Percentiles rank a stretch among this genome's conserved stretches.
Conservation (phyloP, 495 filamentous ascomycete species). For the Staphylotrichum tortipilum region DNA sequence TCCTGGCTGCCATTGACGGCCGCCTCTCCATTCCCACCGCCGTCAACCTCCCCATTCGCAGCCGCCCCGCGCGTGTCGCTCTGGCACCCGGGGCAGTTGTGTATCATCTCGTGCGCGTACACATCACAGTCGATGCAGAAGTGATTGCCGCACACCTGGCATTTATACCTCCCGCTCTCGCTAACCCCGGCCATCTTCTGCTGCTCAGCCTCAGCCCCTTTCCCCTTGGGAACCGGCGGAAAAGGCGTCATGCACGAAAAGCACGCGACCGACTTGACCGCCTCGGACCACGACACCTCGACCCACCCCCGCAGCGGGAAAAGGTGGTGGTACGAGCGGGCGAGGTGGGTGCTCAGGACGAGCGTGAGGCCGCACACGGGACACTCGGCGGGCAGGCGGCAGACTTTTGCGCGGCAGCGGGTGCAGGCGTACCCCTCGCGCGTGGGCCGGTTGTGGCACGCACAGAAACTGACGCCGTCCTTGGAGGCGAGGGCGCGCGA, state of each 20-base stretch:
- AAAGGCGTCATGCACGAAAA: conserved; percentile 46
- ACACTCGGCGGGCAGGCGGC: conserved; percentile 83
- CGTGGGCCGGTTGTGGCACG: conserved; percentile 78
- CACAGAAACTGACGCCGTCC: conserved; percentile 64
- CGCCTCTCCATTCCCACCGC: background rate
- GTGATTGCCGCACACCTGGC: conserved; percentile 71
- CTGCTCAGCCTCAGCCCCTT: background rate
- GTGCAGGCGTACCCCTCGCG: conserved; percentile 89
- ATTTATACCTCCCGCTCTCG: conserved; percentile 81
- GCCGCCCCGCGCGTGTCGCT: conserved; percentile 39
- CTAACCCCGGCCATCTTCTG: conserved; percentile 52
- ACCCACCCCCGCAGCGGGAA: conserved; percentile 88
- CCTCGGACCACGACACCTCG: conserved; percentile 76
- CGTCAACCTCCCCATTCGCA: background rate
- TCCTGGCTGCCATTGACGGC: conserved; percentile 4
- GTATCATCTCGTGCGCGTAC: conserved; percentile 83
- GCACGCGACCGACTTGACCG: conserved; percentile 43
- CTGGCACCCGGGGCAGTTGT: conserved; percentile 94
- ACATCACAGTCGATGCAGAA: conserved; percentile 98
- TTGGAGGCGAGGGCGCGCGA: conserved; percentile 69
- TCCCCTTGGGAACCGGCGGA: conserved; percentile 27
- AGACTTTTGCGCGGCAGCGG: conserved; percentile 81
- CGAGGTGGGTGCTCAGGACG: conserved; percentile 91
- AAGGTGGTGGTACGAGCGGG: conserved; percentile 89
- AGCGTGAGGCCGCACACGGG: conserved; percentile 87